Base-by-base conservation (phyloP, 2,329 filamentous ascomycete species). In the Aureobasidium sp. region DNA sequence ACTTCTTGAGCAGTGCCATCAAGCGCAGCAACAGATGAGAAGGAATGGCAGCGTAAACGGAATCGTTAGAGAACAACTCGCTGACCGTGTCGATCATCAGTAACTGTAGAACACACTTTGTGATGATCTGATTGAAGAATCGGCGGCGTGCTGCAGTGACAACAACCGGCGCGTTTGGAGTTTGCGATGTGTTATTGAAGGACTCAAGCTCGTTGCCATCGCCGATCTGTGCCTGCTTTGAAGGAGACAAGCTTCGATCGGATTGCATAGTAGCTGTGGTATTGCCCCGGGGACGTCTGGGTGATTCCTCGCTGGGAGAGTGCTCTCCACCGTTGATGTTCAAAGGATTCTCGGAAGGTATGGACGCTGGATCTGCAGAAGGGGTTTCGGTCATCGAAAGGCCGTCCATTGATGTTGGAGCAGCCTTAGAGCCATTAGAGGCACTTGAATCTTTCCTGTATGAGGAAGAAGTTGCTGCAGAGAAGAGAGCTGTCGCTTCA, bases 51-150 rank as follows among this genome's bases (percentile, higher is more conserved):
- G 87, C 82, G 73, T 99, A 99, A 17, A 99, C 95, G 1, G 89
- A 85, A 72, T 97, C 92, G 74, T 97, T 99, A 68, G 92, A 95
- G 79, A 99, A 99, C 53, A 99, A 85, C 75, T 99, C 95, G 71
- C 96, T 95, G 46, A 99, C 95, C 0, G 95, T 99, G 75, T 99
- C 95, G 69, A 99, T 99, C 92, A 99, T 99, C 66, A 99, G 85
- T 2, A 99, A 84, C 75, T 99, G 95, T 9, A 99, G 81, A 4
- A 99, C 95, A 73, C 94, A 99, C 67, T 95, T 93, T 15, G 93
- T 97, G 75, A 99, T 99, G 74, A 99, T 99, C 68, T 93, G 90
- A 77, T 99, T 99, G 82, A 99, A 99, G 79, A 97, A 97, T 59
- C 92, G 88, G 39, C 94, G 86, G 29, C 94, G 89, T 0, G 94